Conservation (phyloP, 768 basidiomycete species). For the Daedalea quercina region DNA sequence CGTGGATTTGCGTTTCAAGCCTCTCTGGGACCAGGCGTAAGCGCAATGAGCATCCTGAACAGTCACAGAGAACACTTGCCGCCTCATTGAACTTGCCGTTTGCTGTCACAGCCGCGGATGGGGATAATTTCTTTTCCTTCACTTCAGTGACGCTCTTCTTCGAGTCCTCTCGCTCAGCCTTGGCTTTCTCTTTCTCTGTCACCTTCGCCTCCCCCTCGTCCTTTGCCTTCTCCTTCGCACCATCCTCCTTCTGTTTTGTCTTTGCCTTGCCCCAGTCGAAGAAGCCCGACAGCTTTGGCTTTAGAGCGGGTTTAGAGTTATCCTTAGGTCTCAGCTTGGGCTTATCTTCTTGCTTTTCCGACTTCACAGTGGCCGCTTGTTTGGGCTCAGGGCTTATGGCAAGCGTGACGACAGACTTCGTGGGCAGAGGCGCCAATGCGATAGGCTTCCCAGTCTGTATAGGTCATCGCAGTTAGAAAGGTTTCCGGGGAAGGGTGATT, state of each 20-base stretch:
- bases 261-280: slow-evolving; percentile 60
- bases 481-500: not conserved
- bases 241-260: slow-evolving; percentile 36
- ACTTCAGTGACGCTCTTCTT: slow-evolving; percentile 7
- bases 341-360: not conserved
- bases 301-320: slow-evolving; percentile 19
- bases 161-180: slow-evolving; percentile 4
- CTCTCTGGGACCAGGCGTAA: slow-evolving; percentile 15
- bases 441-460: slow-evolving; percentile 14
- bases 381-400: slow-evolving; percentile 4
- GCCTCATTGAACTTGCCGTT: slow-evolving; percentile 3
- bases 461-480: not conserved
- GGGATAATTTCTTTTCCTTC: too few species aligned
- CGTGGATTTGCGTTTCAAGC: slow-evolving; percentile 25
- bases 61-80: slow-evolving; percentile 2
- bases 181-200: slow-evolving; percentile 7
- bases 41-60: too few species aligned
- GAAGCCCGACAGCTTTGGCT: slow-evolving; percentile 38
- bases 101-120: slow-evolving; percentile 1
- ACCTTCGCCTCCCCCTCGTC: slow-evolving; percentile 11
- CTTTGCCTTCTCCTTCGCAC: slow-evolving; percentile 7
- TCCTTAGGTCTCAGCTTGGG: slow-evolving; percentile 4
- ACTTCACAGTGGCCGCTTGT: not conserved
- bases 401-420: slow-evolving; percentile 7
- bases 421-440: slow-evolving; percentile 9